These are phyloP conservation scores for Mycena rebaudengoi DNA, from an alignment of 768 basidiomycete species.

Conservation along the genomic window DNA sequence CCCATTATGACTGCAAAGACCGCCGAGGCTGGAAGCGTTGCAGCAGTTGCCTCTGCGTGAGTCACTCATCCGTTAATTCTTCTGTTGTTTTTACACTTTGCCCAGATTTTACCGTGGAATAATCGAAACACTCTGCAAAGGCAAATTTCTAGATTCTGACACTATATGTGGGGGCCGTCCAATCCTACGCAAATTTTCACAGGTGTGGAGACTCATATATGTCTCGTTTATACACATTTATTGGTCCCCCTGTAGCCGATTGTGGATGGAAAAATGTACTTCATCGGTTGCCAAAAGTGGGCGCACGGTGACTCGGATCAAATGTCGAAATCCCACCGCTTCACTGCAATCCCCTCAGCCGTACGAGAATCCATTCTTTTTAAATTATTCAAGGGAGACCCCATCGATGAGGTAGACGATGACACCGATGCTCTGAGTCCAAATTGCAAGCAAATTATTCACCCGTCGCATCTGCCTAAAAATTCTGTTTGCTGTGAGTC, in stretches of 20 bases:
- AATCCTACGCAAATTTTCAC: background rate
- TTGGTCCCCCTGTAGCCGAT: background rate
- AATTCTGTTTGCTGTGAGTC: background rate
- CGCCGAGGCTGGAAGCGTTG: background rate
- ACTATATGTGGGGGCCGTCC: background rate
- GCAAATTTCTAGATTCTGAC: background rate
- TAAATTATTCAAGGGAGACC: background rate
- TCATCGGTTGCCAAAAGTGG: background rate
- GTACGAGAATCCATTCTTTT: background rate
- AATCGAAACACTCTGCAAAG: background rate
- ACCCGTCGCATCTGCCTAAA: background rate
- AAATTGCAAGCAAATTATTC: background rate
- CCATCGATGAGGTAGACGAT: background rate
- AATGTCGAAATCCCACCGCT: background rate
- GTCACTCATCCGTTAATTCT: background rate
- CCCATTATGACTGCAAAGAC: background rate
- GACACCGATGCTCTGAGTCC: background rate
- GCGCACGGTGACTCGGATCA: background rate
- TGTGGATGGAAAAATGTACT: background rate
- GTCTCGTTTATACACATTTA: background rate
- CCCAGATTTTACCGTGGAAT: background rate
- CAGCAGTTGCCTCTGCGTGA: background rate
- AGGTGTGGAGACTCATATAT: background rate
- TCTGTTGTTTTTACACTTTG: background rate
- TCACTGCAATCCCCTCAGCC: background rate